These are phyloP conservation scores for Termitomyces sp. DNA, from an alignment of 768 basidiomycete genomes.

Conservation along the genomic window DNA sequence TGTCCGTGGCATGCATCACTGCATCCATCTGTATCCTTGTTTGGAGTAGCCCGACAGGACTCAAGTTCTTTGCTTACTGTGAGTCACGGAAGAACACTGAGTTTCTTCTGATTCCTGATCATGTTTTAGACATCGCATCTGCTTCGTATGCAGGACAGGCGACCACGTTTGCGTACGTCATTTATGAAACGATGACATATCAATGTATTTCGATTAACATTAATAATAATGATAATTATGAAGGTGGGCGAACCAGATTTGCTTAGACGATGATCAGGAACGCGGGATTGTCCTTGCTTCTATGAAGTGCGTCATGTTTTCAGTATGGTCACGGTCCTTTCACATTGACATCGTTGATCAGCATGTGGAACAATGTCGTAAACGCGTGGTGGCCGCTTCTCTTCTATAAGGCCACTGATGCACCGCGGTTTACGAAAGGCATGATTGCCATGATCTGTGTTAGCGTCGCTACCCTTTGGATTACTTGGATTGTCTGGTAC, in stretches of 20 bases:
- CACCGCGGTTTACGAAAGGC: constrained; percentile 60
- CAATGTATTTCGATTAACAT: not conserved
- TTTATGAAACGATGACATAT: not conserved
- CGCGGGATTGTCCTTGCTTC: constrained; percentile 65
- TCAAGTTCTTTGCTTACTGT: constrained; percentile 79
- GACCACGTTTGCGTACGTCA: constrained; percentile 61
- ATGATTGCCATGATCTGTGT: constrained; percentile 65
- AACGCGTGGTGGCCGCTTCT: constrained; percentile 70
- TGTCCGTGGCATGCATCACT: constrained; percentile 48
- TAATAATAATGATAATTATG: not conserved
- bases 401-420: constrained; percentile 70
- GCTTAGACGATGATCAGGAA: constrained; percentile 65
- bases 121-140: constrained; percentile 44
- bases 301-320: constrained; percentile 52
- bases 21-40: constrained; percentile 56
- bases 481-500: constrained; percentile 53
- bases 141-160: constrained; percentile 74
- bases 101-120: not conserved
- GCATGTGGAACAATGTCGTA: constrained; percentile 66
- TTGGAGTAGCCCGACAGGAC: constrained; percentile 51
- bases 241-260: constrained; percentile 79
- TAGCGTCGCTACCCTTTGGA: constrained; percentile 47
- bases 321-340: not conserved
- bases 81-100: constrained; percentile 14
- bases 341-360: constrained; percentile 13